Percentiles rank a stretch among this genome's conserved stretches.
These are phyloP conservation scores for Colletotrichum sp. DNA, from an alignment of 2,329 filamentous ascomycete genomes.

Conservation along the genomic window DNA sequence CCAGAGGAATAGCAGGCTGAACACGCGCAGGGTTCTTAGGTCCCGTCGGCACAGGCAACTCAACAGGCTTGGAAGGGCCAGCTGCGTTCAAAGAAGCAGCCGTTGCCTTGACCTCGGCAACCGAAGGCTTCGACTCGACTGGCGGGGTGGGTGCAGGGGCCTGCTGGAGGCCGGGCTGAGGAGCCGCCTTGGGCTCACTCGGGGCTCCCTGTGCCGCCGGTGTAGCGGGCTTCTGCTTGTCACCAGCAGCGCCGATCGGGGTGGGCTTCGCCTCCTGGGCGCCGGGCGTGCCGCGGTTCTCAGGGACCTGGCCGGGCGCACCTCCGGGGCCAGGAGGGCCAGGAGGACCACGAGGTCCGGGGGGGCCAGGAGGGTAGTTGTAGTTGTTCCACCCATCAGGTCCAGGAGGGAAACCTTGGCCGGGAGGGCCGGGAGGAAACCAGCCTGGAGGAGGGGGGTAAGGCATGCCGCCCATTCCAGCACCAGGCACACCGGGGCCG, in stretches of 20 bases:
- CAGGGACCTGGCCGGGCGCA: slow-evolving; percentile 28
- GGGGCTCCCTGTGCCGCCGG: slow-evolving; percentile 38
- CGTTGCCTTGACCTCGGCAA: slow-evolving; percentile 56
- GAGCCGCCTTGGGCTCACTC: slow-evolving; percentile 13
- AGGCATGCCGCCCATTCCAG: slow-evolving; percentile 73
- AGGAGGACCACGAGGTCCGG: slow-evolving; percentile 60
- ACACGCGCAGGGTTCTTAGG: slow-evolving; percentile 57
- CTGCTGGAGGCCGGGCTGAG: slow-evolving; percentile 26
- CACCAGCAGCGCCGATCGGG: slow-evolving; percentile 56
- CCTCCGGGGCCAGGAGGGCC: slow-evolving; percentile 34
- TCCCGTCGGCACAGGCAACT: slow-evolving; percentile 50
- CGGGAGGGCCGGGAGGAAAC: slow-evolving; percentile 70
- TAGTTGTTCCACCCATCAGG: slow-evolving; percentile 42
- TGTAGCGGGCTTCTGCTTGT: slow-evolving; percentile 53
- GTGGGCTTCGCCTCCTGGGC: slow-evolving; percentile 49
- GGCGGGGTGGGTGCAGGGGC: slow-evolving; percentile 66
- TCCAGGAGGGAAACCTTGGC: slow-evolving; percentile 74
- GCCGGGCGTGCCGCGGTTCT: slow-evolving; percentile 25
- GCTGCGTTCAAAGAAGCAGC: slow-evolving; percentile 53
- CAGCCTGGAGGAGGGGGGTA: slow-evolving; percentile 81
- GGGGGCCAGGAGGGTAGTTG: slow-evolving; percentile 67
- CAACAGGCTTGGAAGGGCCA: slow-evolving; percentile 36
- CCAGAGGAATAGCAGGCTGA: slow-evolving; percentile 70
- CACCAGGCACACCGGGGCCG: slow-evolving; percentile 33
- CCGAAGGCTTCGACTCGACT: slow-evolving; percentile 71